Percentiles rank a stretch among this genome's conserved stretches.
These are phyloP conservation scores for Musa troglodytarum DNA, from an alignment of 176 grass and related monocot genomes.

Conservation along the genomic window DNA sequence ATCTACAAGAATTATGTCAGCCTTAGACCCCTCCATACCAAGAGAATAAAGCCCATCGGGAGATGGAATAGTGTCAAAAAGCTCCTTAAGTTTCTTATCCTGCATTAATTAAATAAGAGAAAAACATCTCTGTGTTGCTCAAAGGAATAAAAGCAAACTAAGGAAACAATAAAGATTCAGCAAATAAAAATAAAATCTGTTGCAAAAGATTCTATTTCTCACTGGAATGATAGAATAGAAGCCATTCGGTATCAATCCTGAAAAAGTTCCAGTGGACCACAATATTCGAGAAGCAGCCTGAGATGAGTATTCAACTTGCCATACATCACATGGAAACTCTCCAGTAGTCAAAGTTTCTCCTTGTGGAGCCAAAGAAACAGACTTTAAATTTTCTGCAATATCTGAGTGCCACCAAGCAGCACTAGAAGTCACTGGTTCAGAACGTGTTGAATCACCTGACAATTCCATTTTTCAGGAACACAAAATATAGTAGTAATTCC, in stretches of 20 bases:
- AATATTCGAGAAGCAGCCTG: slow-evolving; percentile 52
- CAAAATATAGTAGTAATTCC: neutral
- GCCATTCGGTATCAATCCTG: slow-evolving; percentile 69
- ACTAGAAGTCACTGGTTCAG: slow-evolving; percentile 40
- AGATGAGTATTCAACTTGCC: slow-evolving; percentile 36
- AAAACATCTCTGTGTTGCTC: neutral
- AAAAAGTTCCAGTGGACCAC: slow-evolving; percentile 80
- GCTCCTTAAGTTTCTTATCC: slow-evolving; percentile 89
- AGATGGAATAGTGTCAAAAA: slow-evolving; percentile 72
- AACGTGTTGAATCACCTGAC: slow-evolving; percentile 39
- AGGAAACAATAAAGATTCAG: neutral
- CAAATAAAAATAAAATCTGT: neutral
- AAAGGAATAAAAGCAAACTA: slow-evolving; percentile 11
- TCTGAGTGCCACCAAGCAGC: slow-evolving; percentile 38
- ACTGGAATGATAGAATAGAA: slow-evolving; percentile 90
- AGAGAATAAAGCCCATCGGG: slow-evolving; percentile 72
- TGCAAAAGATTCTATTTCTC: slow-evolving; percentile 12
- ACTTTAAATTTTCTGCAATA: slow-evolving; percentile 45
- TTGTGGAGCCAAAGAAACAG: slow-evolving; percentile 30
- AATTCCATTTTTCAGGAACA: slow-evolving; percentile 24
- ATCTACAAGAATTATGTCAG: slow-evolving; percentile 87
- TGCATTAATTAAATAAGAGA: slow-evolving; percentile 40
- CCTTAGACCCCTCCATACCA: slow-evolving; percentile 82
- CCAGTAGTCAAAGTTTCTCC: slow-evolving; percentile 25
- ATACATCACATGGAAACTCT: slow-evolving; percentile 25